phyloP scores from a whole-genome alignment of 768 basidiomycete species.

The Hortiboletus campestris region DNA sequence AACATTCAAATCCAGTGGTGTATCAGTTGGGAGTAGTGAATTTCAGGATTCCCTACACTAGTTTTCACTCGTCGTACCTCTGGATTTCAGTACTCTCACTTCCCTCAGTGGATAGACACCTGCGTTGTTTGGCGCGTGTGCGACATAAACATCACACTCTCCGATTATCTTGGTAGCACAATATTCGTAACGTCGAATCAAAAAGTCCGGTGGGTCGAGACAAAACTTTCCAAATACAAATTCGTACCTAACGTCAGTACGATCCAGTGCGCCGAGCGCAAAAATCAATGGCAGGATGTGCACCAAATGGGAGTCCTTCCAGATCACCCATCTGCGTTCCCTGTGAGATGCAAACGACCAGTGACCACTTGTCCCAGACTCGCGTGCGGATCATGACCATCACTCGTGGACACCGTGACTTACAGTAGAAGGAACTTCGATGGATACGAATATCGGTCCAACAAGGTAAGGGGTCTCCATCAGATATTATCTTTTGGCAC shows the following conservation, averaged over 20 bases:
- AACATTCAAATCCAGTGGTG: too few species aligned
- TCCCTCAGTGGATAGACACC: too few species aligned
- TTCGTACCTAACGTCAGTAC: constrained; percentile 15
- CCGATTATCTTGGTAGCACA: not conserved
- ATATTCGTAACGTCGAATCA: constrained; percentile 16
- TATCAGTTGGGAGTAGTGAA: too few species aligned
- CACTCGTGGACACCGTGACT: not conserved
- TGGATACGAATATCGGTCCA: constrained; percentile 19
- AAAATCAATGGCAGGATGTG: constrained; percentile 10
- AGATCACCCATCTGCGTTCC: constrained; percentile 26
- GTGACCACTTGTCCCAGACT: not conserved
- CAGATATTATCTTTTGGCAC: not conserved
- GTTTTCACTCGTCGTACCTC: too few species aligned
- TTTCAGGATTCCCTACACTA: too few species aligned
- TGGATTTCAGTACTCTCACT: too few species aligned
- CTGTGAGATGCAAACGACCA: not conserved
- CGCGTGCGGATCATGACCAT: constrained; percentile 27
- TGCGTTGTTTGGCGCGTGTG: not conserved
- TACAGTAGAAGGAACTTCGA: constrained; percentile 22
- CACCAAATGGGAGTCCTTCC: constrained; percentile 20
- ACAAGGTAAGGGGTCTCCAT: constrained; percentile 24
- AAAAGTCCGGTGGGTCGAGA: not conserved
- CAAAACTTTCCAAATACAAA: not conserved
- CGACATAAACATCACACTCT: not conserved
- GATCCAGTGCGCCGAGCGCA: constrained; percentile 23